Evolutionary conservation across 2,329 filamentous ascomycete species (phyloP), one percentile per base, ranked within the genome.

Genomic region (Aspergillus ustus): DNA sequence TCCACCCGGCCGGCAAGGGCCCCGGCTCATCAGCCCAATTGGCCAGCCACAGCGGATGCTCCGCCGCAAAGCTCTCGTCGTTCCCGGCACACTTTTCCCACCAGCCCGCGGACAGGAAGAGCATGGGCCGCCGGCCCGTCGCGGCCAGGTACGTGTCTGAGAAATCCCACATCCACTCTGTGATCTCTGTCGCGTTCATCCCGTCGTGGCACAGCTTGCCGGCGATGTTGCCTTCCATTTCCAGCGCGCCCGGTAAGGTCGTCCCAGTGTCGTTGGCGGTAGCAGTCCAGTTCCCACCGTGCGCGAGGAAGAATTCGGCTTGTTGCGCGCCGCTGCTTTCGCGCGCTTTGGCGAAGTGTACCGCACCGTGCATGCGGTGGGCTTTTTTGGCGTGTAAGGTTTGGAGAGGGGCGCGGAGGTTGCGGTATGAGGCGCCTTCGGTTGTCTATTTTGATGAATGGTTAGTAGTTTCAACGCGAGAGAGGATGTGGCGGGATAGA

Each of bases 1-100:
- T 17, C 61, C 61, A 63, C 11, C 61, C 61, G n/a, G 25, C 52
- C 4, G 61, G 61, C 48, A 63, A n/a, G 6, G 8, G 17, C 3
- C 61, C 61, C 57, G 60, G 60, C 53, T 63, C 57, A 29, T 60
- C 52, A 17, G 52, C 57, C 61, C 61, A 63, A 43, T 63, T 63
- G 29, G 61, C 61, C 48, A 63, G 37, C 61, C 61, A 63, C 4
- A 63, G 34, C 31, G 53, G 17, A 60, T 60, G 61, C 5, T 57
- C 49, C 40, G 40, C 49, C 2, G 31, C 61, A 53, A 63, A 63
- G 0, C 46, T 49, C 25, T 50, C 48, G 48, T 60, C 52, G 34
- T 54, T 53, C n/a, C 52, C 57, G 0, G 57, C 61, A 28, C 61
- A 63, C 53, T 63, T 20, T 19, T 6, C 49, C 61, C 61, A 63